A percentile compares a stretch with the other conserved stretches of the same genome.
These are phyloP conservation scores for Besnoitia besnoiti DNA, from an alignment of 169 alveolate species.

Conservation along the genomic window DNA sequence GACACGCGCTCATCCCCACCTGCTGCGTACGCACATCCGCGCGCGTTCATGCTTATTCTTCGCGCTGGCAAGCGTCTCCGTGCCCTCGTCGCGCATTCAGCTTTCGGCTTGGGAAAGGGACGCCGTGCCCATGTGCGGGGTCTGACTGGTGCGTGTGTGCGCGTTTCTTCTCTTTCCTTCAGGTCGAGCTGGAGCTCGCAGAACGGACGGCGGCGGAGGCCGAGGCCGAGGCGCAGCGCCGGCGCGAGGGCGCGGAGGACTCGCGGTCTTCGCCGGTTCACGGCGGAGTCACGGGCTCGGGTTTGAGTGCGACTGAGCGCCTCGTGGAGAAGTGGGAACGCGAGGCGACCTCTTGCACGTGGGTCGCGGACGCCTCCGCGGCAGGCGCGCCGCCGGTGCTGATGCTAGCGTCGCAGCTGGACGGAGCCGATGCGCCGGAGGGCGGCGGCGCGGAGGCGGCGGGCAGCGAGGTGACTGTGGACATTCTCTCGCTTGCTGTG, in stretches of 20 bases:
- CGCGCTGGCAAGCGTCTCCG: too few species aligned
- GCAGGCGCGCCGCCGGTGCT: conserved; percentile 16
- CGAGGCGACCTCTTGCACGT: conserved; percentile 29
- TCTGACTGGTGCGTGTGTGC: background rate
- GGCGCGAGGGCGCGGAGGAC: background rate
- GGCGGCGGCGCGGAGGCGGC: conserved; percentile 7
- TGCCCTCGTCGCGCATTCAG: too few species aligned
- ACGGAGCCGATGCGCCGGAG: too few species aligned
- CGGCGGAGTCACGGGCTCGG: too few species aligned
- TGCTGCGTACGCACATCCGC: too few species aligned
- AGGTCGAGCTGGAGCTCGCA: conserved; percentile 61
- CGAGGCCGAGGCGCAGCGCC: background rate
- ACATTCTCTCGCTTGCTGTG: conserved; percentile 68
- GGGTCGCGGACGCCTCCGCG: background rate
- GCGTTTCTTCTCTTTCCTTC: conserved; percentile 2
- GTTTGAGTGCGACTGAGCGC: conserved; percentile 38
- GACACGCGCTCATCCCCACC: too few species aligned
- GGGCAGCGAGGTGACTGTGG: conserved; percentile 44
- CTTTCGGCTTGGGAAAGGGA: too few species aligned
- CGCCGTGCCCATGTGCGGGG: too few species aligned
- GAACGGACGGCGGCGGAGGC: conserved; percentile 37
- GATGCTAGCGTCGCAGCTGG: background rate
- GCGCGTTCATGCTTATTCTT: too few species aligned
- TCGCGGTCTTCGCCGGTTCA: conserved; percentile 22
- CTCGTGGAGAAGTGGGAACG: conserved; percentile 44